Percentiles rank a stretch among this genome's conserved stretches.
phyloP scores from a whole-genome alignment of 2,329 filamentous ascomycete genomes.

The Fusarium virguliforme region DNA sequence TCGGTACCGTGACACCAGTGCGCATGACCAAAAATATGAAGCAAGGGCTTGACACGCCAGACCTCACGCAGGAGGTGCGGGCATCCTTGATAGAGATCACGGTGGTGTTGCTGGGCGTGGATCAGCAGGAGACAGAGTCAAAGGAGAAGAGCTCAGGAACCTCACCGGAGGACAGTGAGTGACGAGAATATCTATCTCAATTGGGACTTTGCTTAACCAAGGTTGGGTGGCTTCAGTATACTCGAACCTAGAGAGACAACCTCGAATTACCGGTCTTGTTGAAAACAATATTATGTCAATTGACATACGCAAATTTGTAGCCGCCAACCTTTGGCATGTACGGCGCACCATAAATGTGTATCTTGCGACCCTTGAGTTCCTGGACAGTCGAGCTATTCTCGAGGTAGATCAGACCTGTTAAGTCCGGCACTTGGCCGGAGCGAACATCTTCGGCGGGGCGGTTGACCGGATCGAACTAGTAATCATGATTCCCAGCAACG shows the following conservation, averaged over 20 bases:
- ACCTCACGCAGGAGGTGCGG: conserved; percentile 79
- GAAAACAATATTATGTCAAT: background rate
- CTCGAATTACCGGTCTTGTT: conserved; percentile 20
- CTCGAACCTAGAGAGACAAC: conserved; percentile 72
- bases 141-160: no score
- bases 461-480: conserved; percentile 81
- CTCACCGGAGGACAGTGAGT: conserved; percentile 83
- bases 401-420: conserved; percentile 81
- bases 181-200: conserved; percentile 82
- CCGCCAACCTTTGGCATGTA: conserved; percentile 84
- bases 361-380: conserved; percentile 71
- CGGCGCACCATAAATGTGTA: conserved; percentile 81
- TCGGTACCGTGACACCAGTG: conserved; percentile 83
- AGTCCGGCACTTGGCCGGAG: conserved; percentile 69
- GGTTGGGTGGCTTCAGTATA: conserved; percentile 77
- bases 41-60: conserved; percentile 79
- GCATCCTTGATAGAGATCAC: conserved; percentile 79
- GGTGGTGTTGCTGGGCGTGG: conserved; percentile 72
- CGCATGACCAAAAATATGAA: conserved; percentile 90
- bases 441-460: conserved; percentile 71
- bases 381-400: conserved; percentile 78
- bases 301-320: conserved; percentile 71
- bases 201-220: conserved; percentile 81
- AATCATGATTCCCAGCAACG: conserved; percentile 91
- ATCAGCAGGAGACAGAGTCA: conserved; percentile 20